phyloP scores from a whole-genome alignment of 768 basidiomycete genomes.

The Mycena polygramma region DNA sequence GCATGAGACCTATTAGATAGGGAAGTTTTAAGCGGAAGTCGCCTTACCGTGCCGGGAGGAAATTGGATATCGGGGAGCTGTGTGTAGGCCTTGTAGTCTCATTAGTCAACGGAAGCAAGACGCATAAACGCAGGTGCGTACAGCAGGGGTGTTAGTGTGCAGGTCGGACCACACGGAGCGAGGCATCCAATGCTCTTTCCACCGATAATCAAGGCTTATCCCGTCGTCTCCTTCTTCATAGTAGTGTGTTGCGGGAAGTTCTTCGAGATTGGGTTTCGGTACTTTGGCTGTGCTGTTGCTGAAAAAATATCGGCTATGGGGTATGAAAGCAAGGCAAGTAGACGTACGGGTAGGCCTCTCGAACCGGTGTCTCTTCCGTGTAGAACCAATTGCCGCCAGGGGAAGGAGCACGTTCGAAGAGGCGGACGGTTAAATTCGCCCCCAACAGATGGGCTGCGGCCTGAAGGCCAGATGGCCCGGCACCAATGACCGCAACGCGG shows the following conservation, averaged over 20 bases:
- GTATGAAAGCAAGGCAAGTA: no score
- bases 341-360: slow-evolving; percentile 39
- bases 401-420: slow-evolving; percentile 39
- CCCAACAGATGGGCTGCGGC: slow-evolving; percentile 29
- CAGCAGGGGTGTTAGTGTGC: slow-evolving; percentile 37
- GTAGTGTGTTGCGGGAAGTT: slow-evolving; percentile 29
- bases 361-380: slow-evolving; percentile 33
- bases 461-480: slow-evolving; percentile 35
- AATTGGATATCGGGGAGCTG: slow-evolving; percentile 33
- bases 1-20: not conserved
- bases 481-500: slow-evolving; percentile 29
- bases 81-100: slow-evolving; percentile 7
- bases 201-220: slow-evolving; percentile 28
- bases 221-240: slow-evolving; percentile 38
- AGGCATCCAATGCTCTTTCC: slow-evolving; percentile 40
- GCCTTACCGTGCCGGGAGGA: slow-evolving; percentile 22
- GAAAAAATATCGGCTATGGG: no score
- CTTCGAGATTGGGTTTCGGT: not conserved
- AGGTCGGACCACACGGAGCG: slow-evolving; percentile 37
- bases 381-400: slow-evolving; percentile 42
- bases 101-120: not conserved
- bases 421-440: slow-evolving; percentile 33
- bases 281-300: no score
- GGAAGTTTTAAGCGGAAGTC: not conserved
- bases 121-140: not conserved